Evolutionary conservation across 768 basidiomycete species (phyloP).

Genomic region (Neoboletus subvelutipes): DNA sequence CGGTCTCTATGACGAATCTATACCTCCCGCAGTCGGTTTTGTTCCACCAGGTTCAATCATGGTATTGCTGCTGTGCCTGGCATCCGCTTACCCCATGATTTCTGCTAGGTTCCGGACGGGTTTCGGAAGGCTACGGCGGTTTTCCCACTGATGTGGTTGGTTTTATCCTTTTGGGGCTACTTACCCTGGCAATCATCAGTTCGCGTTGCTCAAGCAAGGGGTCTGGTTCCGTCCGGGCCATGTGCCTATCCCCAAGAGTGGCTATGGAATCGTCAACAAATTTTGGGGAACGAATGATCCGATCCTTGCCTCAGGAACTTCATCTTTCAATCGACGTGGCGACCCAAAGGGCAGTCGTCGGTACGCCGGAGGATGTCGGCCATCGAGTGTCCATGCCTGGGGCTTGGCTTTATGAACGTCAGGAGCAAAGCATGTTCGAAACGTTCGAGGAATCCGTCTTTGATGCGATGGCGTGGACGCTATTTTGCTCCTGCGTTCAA

Average conservation of each 20-base stretch:
- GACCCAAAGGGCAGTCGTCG: background rate
- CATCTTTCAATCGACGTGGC: background rate
- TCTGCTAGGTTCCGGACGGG: background rate
- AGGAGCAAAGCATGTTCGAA: background rate
- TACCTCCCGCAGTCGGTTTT: background rate
- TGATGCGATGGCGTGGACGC: background rate
- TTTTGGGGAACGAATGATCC: background rate
- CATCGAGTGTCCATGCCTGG: constrained; percentile 1
- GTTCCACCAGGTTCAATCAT: constrained; percentile 2
- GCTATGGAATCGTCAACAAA: background rate
- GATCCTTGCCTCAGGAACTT: background rate
- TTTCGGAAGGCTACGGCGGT: background rate
- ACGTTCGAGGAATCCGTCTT: background rate
- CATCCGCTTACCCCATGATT: background rate
- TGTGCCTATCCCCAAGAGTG: background rate
- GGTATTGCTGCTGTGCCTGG: background rate
- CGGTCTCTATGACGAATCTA: background rate
- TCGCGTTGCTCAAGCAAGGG: background rate
- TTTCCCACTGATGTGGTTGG: background rate
- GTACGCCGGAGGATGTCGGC: background rate
- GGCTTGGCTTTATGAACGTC: constrained; percentile 2
- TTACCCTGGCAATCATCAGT: background rate
- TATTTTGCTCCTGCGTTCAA: background rate
- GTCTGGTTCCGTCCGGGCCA: background rate
- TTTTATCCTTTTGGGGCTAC: constrained; percentile 5